Evolutionary conservation across 345 rosid species (phyloP).

Genomic region (Moringa oleifera): DNA sequence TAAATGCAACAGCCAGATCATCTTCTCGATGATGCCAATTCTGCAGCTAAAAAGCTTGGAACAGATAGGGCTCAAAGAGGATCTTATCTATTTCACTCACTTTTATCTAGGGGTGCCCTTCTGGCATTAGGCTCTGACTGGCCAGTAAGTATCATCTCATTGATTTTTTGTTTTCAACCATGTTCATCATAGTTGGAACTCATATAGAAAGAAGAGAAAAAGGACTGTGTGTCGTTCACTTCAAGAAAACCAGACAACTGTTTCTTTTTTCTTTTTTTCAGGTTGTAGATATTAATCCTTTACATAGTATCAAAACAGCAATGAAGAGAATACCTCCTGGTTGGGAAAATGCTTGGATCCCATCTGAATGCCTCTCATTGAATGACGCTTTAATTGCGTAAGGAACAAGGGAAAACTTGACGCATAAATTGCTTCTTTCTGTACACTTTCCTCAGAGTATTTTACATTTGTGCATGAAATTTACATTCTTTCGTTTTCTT

Average conservation of each 20-base stretch:
- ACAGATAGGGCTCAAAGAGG: conserved; percentile 56
- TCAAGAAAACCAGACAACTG: background rate
- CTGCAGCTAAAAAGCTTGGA: conserved; percentile 72
- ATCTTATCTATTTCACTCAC: conserved; percentile 59
- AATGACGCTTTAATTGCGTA: conserved; percentile 65
- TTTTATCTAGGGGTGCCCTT: conserved; percentile 49
- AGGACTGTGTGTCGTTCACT: background rate
- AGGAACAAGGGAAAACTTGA: conserved; percentile 17
- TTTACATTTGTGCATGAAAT: too few species aligned
- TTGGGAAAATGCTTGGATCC: conserved; percentile 69
- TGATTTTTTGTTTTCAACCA: background rate
- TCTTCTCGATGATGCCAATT: conserved; percentile 75
- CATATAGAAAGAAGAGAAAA: too few species aligned
- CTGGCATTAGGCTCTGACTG: conserved; percentile 93
- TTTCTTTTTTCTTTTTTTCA: conserved; percentile 26
- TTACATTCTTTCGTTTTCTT: background rate
- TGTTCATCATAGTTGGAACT: background rate
- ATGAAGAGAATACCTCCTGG: conserved; percentile 72
- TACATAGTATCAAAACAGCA: conserved; percentile 59
- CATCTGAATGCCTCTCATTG: conserved; percentile 65
- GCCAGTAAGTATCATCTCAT: conserved; percentile 59
- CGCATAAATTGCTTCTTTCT: background rate
- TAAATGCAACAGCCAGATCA: conserved; percentile 74
- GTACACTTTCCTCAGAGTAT: background rate
- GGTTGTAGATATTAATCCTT: conserved; percentile 69